phyloP scores from a whole-genome alignment of 441 rosid genomes.

The Theobroma grandiflorum region DNA sequence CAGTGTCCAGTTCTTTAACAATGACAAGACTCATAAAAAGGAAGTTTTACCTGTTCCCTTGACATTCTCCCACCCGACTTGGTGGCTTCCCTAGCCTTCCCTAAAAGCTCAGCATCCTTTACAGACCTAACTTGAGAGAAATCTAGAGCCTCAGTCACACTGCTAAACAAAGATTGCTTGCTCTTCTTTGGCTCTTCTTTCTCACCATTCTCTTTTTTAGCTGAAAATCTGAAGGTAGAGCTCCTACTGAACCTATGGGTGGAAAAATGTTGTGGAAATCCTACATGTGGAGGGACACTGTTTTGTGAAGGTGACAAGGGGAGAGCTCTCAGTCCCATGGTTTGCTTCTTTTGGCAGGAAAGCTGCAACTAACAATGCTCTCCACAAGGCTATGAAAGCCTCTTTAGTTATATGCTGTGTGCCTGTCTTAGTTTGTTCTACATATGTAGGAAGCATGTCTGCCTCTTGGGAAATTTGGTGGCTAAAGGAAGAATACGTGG shows the following conservation, averaged over 20 bases:
- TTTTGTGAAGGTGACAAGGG: conserved; percentile 43
- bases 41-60: conserved; percentile 66
- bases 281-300: conserved; percentile 28
- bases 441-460: not conserved
- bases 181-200: conserved; percentile 50
- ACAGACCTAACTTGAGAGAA: conserved; percentile 81
- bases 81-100: conserved; percentile 77
- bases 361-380: not conserved
- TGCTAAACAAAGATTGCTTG: conserved; percentile 71
- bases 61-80: conserved; percentile 71
- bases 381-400: not conserved
- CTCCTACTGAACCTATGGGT: conserved; percentile 29
- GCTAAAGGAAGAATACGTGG: conserved; percentile 52
- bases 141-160: conserved; percentile 81
- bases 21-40: not conserved
- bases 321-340: conserved; percentile 49
- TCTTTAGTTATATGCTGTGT: not conserved
- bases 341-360: not conserved
- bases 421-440: not conserved
- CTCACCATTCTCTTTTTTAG: conserved; percentile 45
- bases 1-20: not conserved
- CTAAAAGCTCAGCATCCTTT: conserved; percentile 79
- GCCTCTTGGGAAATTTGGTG: conserved; percentile 35
- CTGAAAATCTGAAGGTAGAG: conserved; percentile 36
- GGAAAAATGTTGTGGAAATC: conserved; percentile 25